Evolutionary conservation across 1,139 yeast genomes (phyloP), one percentile per base, ranked within the genome.

Genomic region (Schizosaccharomyces versatilis): DNA sequence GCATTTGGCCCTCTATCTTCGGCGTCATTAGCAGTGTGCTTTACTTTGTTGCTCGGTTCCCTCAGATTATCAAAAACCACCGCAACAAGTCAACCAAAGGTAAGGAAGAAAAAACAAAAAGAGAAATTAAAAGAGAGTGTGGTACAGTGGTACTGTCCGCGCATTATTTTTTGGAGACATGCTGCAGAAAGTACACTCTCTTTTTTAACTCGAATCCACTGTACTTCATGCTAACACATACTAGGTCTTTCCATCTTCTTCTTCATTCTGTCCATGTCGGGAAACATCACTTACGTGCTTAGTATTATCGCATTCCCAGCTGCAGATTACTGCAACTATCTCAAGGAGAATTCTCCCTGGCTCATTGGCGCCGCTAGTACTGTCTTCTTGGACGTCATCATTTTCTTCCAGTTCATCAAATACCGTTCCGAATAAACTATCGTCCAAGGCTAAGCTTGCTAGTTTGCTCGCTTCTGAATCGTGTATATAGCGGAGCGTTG

Each of bases 31-130:
- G 86, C 2, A 93, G 94, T 0, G 60, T 71, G 1, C 70, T 83
- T 55, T 83, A 83, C 64, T 71, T 83, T 60, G 80, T 84, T 7
- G 93, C 94, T 1, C 71, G 94, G 59, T 73, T 83, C 56, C 94
- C 94, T 1, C 94, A 83, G 66, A 83, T 83, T 58, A 67, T 79
- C 58, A 85, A 80, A 64, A 83, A 83, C 66, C 75, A 81, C 66
- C 65, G 68, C 57, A 73, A 85, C 59, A 76, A 78, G 61, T 80
- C 88, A 10, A 85, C 82, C 44, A 76, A 78, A 59, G 94, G 94
- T 1, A 51, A 15, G 41, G 9, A 24, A 41, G 3, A 8, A 41
- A 41, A 41, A 12, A 41, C n/a, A n/a, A n/a, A n/a, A n/a, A n/a
- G n/a, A n/a, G n/a, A n/a, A n/a, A n/a, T n/a, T n/a, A n/a, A n/a